phyloP scores from a whole-genome alignment of 768 basidiomycete species.

The Tulasnella calospora region DNA sequence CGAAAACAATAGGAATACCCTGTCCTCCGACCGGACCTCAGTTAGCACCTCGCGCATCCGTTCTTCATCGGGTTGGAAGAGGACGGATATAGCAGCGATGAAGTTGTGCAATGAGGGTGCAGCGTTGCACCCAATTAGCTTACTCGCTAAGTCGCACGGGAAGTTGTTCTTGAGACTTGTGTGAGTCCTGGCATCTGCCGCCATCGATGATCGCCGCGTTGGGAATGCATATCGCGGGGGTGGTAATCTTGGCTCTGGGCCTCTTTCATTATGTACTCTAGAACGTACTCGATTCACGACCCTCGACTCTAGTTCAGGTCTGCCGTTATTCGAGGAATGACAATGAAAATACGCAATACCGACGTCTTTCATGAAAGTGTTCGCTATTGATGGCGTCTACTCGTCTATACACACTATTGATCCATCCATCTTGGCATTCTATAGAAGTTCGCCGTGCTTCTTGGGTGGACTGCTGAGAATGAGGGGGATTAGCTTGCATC shows the following conservation, averaged over 20 bases:
- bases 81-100: constrained; percentile 5
- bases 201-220: constrained; percentile 1
- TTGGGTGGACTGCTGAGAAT: background rate
- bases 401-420: background rate
- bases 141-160: background rate
- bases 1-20: background rate
- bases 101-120: background rate
- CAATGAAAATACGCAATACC: background rate
- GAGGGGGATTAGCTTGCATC: background rate
- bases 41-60: background rate
- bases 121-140: background rate
- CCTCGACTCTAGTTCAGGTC: background rate
- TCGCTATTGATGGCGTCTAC: background rate
- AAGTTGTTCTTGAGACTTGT: constrained; percentile 10
- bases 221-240: background rate
- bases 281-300: background rate
- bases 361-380: background rate
- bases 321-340: background rate
- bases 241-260: background rate
- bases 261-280: background rate
- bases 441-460: background rate
- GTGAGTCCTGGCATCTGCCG: background rate
- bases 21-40: background rate
- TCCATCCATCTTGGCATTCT: background rate
- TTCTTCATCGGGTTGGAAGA: background rate